Conservation (phyloP, 768 basidiomycete genomes). For the Postia placenta region DNA sequence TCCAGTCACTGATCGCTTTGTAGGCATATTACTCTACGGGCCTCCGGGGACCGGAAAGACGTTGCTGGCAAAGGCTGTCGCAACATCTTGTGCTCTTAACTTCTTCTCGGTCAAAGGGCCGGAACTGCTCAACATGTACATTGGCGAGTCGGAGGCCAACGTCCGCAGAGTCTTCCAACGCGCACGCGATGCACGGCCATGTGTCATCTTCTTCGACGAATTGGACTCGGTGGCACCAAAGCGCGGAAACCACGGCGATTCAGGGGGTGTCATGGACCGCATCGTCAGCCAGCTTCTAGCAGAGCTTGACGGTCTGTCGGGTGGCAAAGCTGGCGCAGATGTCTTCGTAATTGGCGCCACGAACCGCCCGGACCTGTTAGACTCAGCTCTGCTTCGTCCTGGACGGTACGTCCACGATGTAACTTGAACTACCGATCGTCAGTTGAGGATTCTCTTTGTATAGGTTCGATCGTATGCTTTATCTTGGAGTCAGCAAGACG, state of each 20-base stretch:
- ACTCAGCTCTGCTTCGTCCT: conserved; percentile 83
- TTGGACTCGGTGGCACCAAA: conserved; percentile 93
- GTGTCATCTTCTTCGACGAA: conserved; percentile 96
- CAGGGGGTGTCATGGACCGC: conserved; percentile 96
- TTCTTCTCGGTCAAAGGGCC: conserved; percentile 98
- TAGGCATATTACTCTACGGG: conserved; percentile 88
- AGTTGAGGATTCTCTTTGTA: no score
- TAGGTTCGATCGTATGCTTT: conserved; percentile 96
- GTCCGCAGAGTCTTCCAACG: conserved; percentile 89
- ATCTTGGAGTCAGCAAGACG: conserved; percentile 86
- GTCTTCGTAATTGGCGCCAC: conserved; percentile 97
- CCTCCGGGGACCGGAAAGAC: conserved; percentile 97
- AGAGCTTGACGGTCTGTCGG: conserved; percentile 87
- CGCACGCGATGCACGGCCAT: conserved; percentile 87
- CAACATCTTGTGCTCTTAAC: conserved; percentile 90
- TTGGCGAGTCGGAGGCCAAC: conserved; percentile 97
- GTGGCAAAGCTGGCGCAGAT: conserved; percentile 51
- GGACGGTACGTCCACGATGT: conserved; percentile 50
- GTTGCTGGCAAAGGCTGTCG: conserved; percentile 91
- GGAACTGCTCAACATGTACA: conserved; percentile 96
- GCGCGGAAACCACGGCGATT: conserved; percentile 91
- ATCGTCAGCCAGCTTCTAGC: conserved; percentile 94
- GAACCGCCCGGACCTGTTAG: conserved; percentile 88
- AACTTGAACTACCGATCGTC: neutral
- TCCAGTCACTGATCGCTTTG: no score